Percentiles rank a stretch among this genome's conserved stretches.
Evolutionary conservation across 805 yeast genomes (phyloP).

Genomic region (Sugiyamaella americana): DNA sequence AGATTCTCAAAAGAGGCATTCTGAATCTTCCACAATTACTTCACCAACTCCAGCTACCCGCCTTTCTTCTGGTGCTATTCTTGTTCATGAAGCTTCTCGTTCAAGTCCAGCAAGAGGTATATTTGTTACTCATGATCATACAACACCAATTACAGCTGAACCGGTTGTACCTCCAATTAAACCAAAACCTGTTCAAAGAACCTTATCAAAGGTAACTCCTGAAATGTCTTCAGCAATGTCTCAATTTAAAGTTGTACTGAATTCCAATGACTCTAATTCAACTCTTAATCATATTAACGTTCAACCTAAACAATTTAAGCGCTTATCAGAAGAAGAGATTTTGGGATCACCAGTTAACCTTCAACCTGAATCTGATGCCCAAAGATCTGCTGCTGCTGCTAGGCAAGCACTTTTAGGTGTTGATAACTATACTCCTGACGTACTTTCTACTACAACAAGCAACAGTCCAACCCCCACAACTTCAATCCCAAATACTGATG

Average conservation of each 20-base stretch:
- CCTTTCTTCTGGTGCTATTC: slow-evolving; percentile 22
- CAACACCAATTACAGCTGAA: background rate
- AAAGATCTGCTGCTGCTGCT: background rate
- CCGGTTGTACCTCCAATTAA: background rate
- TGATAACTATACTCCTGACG: too few relatives aligned
- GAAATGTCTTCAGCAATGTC: slow-evolving; percentile 29
- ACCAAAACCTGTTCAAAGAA: background rate
- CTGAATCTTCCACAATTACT: background rate
- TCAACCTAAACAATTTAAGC: background rate
- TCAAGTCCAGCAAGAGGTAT: slow-evolving; percentile 31
- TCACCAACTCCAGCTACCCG: slow-evolving; percentile 32
- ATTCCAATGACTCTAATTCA: slow-evolving; percentile 8
- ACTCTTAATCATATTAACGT: background rate
- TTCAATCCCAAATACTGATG: background rate
- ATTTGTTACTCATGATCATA: slow-evolving; percentile 14
- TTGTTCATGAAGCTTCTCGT: slow-evolving; percentile 29
- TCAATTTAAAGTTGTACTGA: slow-evolving; percentile 29
- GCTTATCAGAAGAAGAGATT: background rate
- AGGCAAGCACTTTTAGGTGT: too few relatives aligned
- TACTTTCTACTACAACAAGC: background rate
- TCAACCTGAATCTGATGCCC: background rate
- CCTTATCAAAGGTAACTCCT: slow-evolving; percentile 18
- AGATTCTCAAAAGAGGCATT: slow-evolving; percentile 7
- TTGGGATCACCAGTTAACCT: background rate
- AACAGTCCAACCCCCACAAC: background rate